Base-by-base conservation (phyloP, 352 stramenopile species). In the Plasmopara muralis region DNA sequence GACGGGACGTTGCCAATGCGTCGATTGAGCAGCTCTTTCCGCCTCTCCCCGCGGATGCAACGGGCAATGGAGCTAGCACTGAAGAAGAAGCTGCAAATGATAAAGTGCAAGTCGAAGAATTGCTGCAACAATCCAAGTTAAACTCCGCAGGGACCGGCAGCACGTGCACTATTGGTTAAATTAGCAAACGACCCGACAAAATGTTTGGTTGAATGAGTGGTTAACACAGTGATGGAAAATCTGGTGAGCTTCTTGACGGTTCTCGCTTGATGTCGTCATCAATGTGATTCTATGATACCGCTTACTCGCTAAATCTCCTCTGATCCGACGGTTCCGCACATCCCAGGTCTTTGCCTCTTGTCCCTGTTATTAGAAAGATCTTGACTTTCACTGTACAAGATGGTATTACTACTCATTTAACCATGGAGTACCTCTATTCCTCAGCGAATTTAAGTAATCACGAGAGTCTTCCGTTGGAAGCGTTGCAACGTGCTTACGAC, bases 1-100 rank as follows among this genome's bases (percentile, higher is more conserved):
- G 85, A 38, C 76, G 83, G 7, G 83, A 95, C 41, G 85, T 72
- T 29, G 68, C 77, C 29, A 52, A 80, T 6, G 53, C 86, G 30
- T 52, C 66, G 10, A 86, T 94, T 44, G 77, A 90, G 44, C 55
- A 89, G 47, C 53, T 94, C 29, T 94, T 89, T 50, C 83, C 83
- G 6, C 81, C 82, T 25, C 73, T 77, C 38, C 61, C 60, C 6
- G 33, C 54, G 8, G 73, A 73, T 50, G 46, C 52, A 20, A 66
- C 56, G 10, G 48, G 55, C 20, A 71, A 68, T 16, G 57, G 53
- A 18, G 38, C 54, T 31, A 66, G 47, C 12, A 62, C 56, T 12
- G 63, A 66, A 15, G 60, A 74, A 38, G 68, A 72, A 10, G 60
- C 51, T 62, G 65, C 69, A 20, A 70, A 60, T 18, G 74, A 87